A percentile compares a stretch with the other conserved stretches of the same genome.
Evolutionary conservation across 179 eudicot species (phyloP).

Genomic region (Nepenthes alata): DNA sequence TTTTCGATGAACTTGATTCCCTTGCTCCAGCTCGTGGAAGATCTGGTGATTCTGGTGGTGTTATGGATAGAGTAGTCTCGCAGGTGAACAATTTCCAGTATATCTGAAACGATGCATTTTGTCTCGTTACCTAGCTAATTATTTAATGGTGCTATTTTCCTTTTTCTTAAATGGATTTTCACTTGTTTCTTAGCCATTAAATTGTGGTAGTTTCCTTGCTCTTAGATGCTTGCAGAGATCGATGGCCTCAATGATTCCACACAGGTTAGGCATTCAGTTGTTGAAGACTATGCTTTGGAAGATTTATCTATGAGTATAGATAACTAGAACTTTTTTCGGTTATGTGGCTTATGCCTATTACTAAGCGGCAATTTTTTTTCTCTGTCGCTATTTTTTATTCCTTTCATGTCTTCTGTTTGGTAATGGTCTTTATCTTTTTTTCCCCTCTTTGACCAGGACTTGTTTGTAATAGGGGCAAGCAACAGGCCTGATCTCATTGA

Average conservation of each 20-base stretch:
- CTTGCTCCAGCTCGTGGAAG: conserved; percentile 99
- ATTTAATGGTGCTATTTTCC: conserved; percentile 7
- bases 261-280: conserved; percentile 36
- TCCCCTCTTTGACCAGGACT: conserved; percentile 38
- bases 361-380: neutral
- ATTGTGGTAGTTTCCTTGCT: conserved; percentile 11
- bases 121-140: neutral
- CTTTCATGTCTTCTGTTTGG: conserved; percentile 6
- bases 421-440: neutral
- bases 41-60: conserved; percentile 98
- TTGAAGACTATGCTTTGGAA: neutral
- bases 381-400: neutral
- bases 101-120: neutral
- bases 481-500: conserved; percentile 98
- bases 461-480: conserved; percentile 97
- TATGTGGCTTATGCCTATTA: neutral
- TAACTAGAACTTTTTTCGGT: too few relatives aligned
- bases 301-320: neutral
- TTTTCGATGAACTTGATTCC: conserved; percentile 97
- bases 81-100: conserved; percentile 43
- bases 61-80: conserved; percentile 97
- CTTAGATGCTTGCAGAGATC: conserved; percentile 97
- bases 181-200: neutral
- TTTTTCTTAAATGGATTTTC: conserved; percentile 19
- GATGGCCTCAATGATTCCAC: conserved; percentile 86